Percentiles rank a stretch among this genome's conserved stretches.
These are phyloP conservation scores for Ampelomyces quisqualis DNA, from an alignment of 2,329 filamentous ascomycete species.

Conservation along the genomic window DNA sequence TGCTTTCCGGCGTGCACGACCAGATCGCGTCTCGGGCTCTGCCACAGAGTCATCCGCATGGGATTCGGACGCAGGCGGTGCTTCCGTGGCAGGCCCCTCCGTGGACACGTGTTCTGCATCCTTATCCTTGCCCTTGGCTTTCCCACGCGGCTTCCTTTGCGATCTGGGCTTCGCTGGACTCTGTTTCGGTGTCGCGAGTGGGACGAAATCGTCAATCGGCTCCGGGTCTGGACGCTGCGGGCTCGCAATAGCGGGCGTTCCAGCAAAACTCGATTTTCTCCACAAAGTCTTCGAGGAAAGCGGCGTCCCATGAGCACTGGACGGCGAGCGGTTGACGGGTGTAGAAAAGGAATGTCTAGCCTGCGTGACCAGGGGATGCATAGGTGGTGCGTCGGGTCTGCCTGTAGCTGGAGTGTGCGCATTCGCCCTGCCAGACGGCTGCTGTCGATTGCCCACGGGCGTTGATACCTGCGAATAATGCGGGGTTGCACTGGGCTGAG, in stretches of 20 bases:
- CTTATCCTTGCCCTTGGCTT: slow-evolving; percentile 30
- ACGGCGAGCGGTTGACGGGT: slow-evolving; percentile 28
- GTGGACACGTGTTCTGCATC: slow-evolving; percentile 16
- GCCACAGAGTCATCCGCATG: slow-evolving; percentile 26
- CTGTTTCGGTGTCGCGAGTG: slow-evolving; percentile 17
- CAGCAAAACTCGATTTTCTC: slow-evolving; percentile 33
- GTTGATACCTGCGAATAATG: slow-evolving; percentile 35
- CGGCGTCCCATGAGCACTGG: slow-evolving; percentile 28
- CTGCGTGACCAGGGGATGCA: slow-evolving; percentile 28
- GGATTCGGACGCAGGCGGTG: slow-evolving; percentile 14
- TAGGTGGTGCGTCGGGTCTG: slow-evolving; percentile 19
- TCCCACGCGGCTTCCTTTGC: slow-evolving; percentile 28
- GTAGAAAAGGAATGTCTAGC: slow-evolving; percentile 31
- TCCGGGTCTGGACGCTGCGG: slow-evolving; percentile 29
- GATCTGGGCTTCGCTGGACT: slow-evolving; percentile 25
- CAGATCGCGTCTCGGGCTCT: slow-evolving; percentile 33
- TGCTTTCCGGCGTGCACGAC: slow-evolving; percentile 35
- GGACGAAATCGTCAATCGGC: slow-evolving; percentile 32
- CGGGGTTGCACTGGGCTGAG: slow-evolving; percentile 29
- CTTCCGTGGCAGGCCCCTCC: slow-evolving; percentile 16
- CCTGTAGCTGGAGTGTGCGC: slow-evolving; percentile 18
- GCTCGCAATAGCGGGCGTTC: slow-evolving; percentile 16
- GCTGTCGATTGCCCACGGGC: slow-evolving; percentile 24
- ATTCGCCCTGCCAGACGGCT: slow-evolving; percentile 7
- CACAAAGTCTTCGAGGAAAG: slow-evolving; percentile 35